Evolutionary conservation across 2,329 filamentous ascomycete genomes (phyloP), one percentile per base, ranked within the genome.

Genomic region (Fusarium coicis): DNA sequence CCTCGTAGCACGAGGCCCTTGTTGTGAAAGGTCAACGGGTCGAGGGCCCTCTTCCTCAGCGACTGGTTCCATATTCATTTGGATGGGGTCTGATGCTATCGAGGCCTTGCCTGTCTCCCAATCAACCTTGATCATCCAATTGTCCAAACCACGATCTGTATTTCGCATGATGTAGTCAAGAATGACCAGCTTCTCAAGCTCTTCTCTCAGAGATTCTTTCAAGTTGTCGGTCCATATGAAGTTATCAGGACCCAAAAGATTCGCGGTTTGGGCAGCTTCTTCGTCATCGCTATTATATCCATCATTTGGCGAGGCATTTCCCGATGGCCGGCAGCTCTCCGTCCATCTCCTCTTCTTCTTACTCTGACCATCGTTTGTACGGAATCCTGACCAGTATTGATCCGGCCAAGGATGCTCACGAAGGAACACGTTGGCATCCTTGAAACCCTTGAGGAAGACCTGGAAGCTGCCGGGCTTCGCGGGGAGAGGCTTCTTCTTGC

Each of bases 71-170:
- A 87, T 85, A 87, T 93, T 79, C 86, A 97, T 82, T 34, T 89
- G 88, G 49, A 89, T 84, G 16, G 95, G 94, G 68, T 98, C 95
- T 2, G 94, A 94, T 21, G 93, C 92, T 73, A 99, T 94, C 12
- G 93, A 94, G 18, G 96, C 96, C 77, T 93, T 89, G 78, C 96
- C 91, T 6, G 89, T 91, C 76, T 94, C 89, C 87, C 91, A 94
- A 81, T 99, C 95, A 37, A 99, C 93, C 81, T 94, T 96, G 80
- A 99, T 95, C 96, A 99, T 99, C 96, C 96, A 99, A 78, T 99
- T 99, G 81, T 99, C 96, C 63, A 98, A 86, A 4, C 96, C 96
- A 83, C 96, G 90, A 81, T 99, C 96, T 4, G 96, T 99, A 80
- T 99, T 99, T 65, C 96, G 91, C 96, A 99, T 99, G 72, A 99